Evolutionary conservation across 768 basidiomycete species (phyloP), one percentile per base, ranked within the genome.

Genomic region (Daedaleopsis nitida): DNA sequence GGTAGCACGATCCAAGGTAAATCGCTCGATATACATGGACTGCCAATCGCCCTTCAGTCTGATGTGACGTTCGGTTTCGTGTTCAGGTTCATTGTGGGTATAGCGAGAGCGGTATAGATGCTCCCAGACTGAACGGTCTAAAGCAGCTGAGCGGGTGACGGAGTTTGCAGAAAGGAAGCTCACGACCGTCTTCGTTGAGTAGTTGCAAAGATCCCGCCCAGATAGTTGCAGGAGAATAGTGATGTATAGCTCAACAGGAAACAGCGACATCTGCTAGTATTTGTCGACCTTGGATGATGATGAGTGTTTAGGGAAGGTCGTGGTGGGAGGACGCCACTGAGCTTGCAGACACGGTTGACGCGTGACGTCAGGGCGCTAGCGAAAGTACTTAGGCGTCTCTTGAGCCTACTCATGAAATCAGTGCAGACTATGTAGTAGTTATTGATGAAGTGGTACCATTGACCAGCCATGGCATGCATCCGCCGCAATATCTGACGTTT

Each of bases 81-180:
- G 70, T 17, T 55, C 63, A 16, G 74, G 67, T 50, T 77, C 72
- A 64, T 70, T 74, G 64, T 82, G 74, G 5, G 70, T 73, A 69
- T 85, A 88, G 12, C 84, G 80, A 34, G 55, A 70, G 27, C 63
- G 73, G 68, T 86, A 88, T 56, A 84, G 83, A 0, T 77, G 67
- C 64, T 82, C 74, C 86, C 86, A 88, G 37, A 87, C 55, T 5
- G 66, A 56, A 0, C 78, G 57, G 2, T 76, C 23, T 14, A 71
- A 74, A 3, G 82, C 81, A 6, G 80, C 85, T 57, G 77, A 76
- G 27, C 75, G 74, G n/a, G 85, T 70, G 19, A 76, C 59, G 0
- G 73, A 69, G 63, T 71, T 82, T 1, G 73, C 68, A 56, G 59
- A 69, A 32, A 79, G 72, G 68, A 78, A 86, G 44, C 72, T 75